These are phyloP conservation scores for Nothophaeocryptopus gaeumannii DNA, from an alignment of 2,329 filamentous ascomycete species.

Conservation along the genomic window DNA sequence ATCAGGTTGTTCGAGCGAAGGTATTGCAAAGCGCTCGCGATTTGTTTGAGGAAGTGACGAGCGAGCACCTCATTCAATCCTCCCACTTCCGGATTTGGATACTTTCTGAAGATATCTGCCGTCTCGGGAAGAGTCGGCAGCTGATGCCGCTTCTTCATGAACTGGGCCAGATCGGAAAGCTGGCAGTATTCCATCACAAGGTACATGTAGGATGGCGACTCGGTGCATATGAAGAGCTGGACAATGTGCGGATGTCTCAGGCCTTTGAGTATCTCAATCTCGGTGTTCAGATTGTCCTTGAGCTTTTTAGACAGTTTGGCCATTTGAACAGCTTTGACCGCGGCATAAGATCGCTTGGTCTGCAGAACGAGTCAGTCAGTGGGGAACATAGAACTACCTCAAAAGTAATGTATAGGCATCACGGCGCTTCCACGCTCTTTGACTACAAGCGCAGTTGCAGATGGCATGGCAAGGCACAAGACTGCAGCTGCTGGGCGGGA, in stretches of 20 bases:
- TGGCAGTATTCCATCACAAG: conserved; percentile 99
- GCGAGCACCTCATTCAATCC: conserved; percentile 97
- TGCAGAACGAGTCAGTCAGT: conserved; percentile 46
- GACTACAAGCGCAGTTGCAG: no score
- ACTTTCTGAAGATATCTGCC: conserved; percentile 86
- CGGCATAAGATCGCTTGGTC: conserved; percentile 71
- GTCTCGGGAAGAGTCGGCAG: conserved; percentile 77
- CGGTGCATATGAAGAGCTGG: conserved; percentile 89
- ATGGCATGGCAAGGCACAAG: no score
- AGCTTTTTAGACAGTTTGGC: conserved; percentile 91
- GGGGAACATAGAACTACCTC: not conserved
- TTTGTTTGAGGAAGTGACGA: conserved; percentile 92
- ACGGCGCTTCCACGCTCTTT: no score
- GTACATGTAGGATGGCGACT: conserved; percentile 84
- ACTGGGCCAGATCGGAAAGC: conserved; percentile 86
- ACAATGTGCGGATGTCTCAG: conserved; percentile 96
- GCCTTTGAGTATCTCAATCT: conserved; percentile 92
- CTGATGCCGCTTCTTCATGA: conserved; percentile 90
- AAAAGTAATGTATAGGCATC: no score
- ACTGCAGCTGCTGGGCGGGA: not conserved
- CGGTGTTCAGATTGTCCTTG: conserved; percentile 90
- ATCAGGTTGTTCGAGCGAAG: conserved; percentile 81
- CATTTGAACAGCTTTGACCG: conserved; percentile 94
- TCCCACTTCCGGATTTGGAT: conserved; percentile 76
- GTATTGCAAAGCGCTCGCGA: conserved; percentile 87